Conservation (phyloP, 176 grass and related monocot genomes). For the Bolboschoenus planiculmis region DNA sequence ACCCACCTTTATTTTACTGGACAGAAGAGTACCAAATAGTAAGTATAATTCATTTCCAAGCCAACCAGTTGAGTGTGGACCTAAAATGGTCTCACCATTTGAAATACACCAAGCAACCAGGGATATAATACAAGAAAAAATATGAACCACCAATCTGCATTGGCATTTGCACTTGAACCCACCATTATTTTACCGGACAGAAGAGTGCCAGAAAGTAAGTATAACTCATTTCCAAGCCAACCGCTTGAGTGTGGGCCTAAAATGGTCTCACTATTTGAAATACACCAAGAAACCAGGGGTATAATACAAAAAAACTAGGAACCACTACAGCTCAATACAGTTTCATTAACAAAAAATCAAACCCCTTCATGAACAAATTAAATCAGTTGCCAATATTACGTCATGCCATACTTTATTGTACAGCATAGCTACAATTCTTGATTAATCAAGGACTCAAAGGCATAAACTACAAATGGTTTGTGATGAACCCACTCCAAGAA, state of each 20-base stretch:
- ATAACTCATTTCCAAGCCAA: background rate
- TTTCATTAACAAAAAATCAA: background rate
- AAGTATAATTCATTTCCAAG: background rate
- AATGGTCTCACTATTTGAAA: background rate
- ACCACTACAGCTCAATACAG: background rate
- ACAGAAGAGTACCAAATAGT: background rate
- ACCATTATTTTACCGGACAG: slow-evolving; percentile 57
- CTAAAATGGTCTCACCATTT: background rate
- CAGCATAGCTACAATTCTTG: background rate
- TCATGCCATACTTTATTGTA: background rate
- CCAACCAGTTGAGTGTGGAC: background rate
- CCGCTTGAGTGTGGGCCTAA: background rate
- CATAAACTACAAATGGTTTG: background rate
- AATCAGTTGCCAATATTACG: background rate
- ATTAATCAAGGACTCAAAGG: background rate
- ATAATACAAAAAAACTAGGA: background rate
- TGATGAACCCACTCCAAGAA: background rate
- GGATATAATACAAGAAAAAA: no score
- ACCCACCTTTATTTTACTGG: slow-evolving; percentile 60
- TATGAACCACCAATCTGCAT: no score
- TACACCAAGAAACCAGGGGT: background rate
- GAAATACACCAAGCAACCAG: background rate
- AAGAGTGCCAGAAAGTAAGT: background rate
- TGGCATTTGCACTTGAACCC: slow-evolving; percentile 38
- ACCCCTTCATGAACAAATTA: background rate